Base-by-base conservation (phyloP, 768 basidiomycete genomes). In the Leucocoprinus sp. region DNA sequence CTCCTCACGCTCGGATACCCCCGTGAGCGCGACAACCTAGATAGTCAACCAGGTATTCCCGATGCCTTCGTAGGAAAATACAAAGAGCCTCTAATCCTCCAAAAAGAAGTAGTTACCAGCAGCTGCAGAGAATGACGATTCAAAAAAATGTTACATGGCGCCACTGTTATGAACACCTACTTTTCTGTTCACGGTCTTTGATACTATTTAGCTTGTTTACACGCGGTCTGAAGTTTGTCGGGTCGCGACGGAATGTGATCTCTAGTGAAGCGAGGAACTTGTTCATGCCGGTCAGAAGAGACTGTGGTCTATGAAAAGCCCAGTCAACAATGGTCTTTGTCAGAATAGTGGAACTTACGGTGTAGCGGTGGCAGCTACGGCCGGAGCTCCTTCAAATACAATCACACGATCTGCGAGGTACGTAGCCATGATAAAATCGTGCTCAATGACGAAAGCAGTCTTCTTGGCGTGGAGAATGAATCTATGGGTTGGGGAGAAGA, bases 341-440 rank as follows among this genome's bases (percentile, higher is more conserved):
- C 28, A 21, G 36, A 11, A 44, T 43, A 15, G 28, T 31, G 28
- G 48, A 14, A 73, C 85, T 57, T 61, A 95, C 89, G 84, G 89
- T 19, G 88, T 86, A 15, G 96, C 96, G 31, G 83, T 93, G 14
- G 96, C 93, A 41, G 83, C 43, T 40, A 93, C 64, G 33, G 93
- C 93, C 5, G 96, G 95, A 55, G 80, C 64, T 29, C 89, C 89
- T 60, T 87, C 83, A 55, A 91, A 93, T 9, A 93, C 91, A 49
- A 95, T 92, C 56, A 96, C 92, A 37, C 95, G 86, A 61, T 99
- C 96, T 33, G 96, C 95, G 45, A 99, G 86, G 65, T 99, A 98
- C 2, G 95, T 97, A 3, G 95, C 93, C 95, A 97, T 97, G 70
- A 98, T 96, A 65, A 99, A 97, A 71, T 98, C 95, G 80, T 99